Percentiles rank a stretch among this genome's conserved stretches.
These are phyloP conservation scores for Nelumbo lutea DNA, from an alignment of 164 flowering plant species.

Conservation along the genomic window DNA sequence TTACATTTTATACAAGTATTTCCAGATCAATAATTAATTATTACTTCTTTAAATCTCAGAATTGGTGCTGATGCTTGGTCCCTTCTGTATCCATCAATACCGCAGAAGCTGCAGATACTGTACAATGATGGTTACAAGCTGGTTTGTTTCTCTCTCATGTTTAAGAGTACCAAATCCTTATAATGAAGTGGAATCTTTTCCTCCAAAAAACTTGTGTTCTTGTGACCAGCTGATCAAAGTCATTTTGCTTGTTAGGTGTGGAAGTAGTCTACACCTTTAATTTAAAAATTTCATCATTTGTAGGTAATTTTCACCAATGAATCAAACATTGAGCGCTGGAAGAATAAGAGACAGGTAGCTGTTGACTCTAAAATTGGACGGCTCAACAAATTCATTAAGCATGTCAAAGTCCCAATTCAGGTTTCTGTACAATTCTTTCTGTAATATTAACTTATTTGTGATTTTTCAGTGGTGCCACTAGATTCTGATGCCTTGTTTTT, in stretches of 20 bases:
- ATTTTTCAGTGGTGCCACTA: not conserved
- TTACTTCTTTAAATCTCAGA: constrained; percentile 35
- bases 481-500: not conserved
- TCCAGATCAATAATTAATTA: not conserved
- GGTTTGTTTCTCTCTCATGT: constrained; percentile 32
- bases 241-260: not conserved
- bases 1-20: too few relatives aligned
- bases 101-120: constrained; percentile 72
- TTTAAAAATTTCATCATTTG: not conserved
- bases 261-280: not conserved
- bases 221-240: not conserved
- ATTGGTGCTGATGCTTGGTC: constrained; percentile 95
- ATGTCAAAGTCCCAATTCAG: constrained; percentile 76
- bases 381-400: constrained; percentile 62
- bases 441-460: not conserved
- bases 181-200: not conserved
- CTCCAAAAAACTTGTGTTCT: not conserved
- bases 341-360: constrained; percentile 79
- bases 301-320: constrained; percentile 95
- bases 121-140: constrained; percentile 87
- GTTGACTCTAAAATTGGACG: constrained; percentile 87
- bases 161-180: constrained; percentile 3
- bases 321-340: constrained; percentile 92
- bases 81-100: constrained; percentile 78
- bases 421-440: constrained; percentile 19